Conservation (phyloP, 257 asterid genomes). For the Nicotiana tabacum region DNA sequence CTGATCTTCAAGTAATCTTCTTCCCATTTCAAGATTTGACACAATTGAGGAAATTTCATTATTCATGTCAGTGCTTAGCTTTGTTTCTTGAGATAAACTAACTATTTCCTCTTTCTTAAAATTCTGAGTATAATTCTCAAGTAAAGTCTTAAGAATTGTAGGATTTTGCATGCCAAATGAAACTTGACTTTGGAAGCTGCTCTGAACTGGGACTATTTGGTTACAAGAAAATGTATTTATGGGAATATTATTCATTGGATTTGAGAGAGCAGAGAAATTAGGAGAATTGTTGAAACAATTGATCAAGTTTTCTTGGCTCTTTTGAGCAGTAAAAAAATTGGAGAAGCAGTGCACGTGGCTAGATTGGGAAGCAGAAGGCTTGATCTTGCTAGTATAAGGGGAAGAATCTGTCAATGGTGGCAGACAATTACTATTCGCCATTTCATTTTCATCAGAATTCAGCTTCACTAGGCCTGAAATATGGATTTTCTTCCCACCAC, state of each 20-base stretch:
- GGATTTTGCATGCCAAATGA: slow-evolving; percentile 28
- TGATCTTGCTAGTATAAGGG: slow-evolving; percentile 11
- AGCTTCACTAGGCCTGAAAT: slow-evolving; percentile 52
- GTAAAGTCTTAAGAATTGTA: slow-evolving; percentile 16
- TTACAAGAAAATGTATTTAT: slow-evolving; percentile 14
- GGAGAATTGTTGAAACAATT: slow-evolving; percentile 9
- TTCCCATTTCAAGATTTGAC: slow-evolving; percentile 51
- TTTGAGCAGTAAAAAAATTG: slow-evolving; percentile 17
- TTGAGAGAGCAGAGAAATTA: slow-evolving; percentile 14
- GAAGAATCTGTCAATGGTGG: slow-evolving; percentile 65
- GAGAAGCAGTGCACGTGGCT: slow-evolving; percentile 67
- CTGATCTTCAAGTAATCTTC: slow-evolving; percentile 39
- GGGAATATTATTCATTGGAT: slow-evolving; percentile 5
- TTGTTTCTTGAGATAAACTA: slow-evolving; percentile 48
- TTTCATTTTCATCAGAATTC: slow-evolving; percentile 23
- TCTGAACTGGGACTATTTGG: slow-evolving; percentile 14
- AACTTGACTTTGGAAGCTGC: slow-evolving; percentile 13
- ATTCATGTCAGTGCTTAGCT: slow-evolving; percentile 30
- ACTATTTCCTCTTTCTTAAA: slow-evolving; percentile 34
- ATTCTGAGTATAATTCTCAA: slow-evolving; percentile 35
- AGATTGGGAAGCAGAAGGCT: slow-evolving; percentile 20
- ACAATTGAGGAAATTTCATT: slow-evolving; percentile 44
- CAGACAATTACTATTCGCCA: slow-evolving; percentile 22
- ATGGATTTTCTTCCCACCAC: slow-evolving; percentile 71
- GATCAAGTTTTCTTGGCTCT: slow-evolving; percentile 14